Conservation (phyloP, 345 rosid genomes). For the Jatropha curcas region DNA sequence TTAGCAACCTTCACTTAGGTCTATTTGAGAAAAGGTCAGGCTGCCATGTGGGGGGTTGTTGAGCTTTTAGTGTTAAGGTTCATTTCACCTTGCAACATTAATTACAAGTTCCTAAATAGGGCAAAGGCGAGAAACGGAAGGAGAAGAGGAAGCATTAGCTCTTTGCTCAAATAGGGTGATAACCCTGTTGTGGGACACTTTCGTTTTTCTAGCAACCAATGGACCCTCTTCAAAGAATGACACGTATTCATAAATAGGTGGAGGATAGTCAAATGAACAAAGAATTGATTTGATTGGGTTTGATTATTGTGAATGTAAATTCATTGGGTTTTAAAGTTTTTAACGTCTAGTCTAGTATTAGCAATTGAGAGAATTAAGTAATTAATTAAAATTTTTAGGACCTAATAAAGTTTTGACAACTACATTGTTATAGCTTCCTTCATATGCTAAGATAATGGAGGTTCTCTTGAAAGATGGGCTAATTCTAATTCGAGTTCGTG, state of each 20-base stretch:
- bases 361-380: too few relatives aligned
- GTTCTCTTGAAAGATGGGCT: constrained; percentile 13
- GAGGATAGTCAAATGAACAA: not conserved
- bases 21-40: not conserved
- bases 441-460: not conserved
- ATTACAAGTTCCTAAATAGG: not conserved
- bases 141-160: not conserved
- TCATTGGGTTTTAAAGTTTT: not conserved
- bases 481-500: constrained; percentile 27
- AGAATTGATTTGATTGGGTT: constrained; percentile 12
- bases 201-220: not conserved
- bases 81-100: not conserved
- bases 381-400: too few relatives aligned
- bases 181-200: not conserved
- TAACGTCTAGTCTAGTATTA: not conserved
- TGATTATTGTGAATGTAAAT: not conserved
- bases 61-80: not conserved
- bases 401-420: too few relatives aligned
- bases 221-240: not conserved
- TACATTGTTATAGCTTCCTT: too few relatives aligned
- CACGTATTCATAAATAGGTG: not conserved
- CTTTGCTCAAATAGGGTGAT: constrained; percentile 8
- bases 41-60: not conserved
- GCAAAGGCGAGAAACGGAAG: not conserved
- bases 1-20: constrained; percentile 1